Percentiles rank a stretch among this genome's conserved stretches.
These are phyloP conservation scores for Pyrus betulifolia DNA, from an alignment of 306 rosid genomes.

Conservation along the genomic window DNA sequence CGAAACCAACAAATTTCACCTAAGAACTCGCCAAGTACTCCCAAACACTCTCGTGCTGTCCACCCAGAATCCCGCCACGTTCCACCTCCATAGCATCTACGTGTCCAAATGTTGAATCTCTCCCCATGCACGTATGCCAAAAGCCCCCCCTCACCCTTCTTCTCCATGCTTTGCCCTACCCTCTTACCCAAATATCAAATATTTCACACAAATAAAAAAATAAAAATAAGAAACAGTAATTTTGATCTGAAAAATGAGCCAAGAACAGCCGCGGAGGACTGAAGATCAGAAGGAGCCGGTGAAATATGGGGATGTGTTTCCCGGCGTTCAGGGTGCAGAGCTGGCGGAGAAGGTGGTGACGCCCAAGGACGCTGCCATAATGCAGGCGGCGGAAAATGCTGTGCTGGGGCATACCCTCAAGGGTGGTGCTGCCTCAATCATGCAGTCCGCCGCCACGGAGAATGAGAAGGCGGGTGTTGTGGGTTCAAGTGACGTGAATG, in stretches of 20 bases:
- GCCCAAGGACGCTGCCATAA: slow-evolving; percentile 34
- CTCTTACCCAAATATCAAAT: background rate
- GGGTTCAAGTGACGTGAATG: slow-evolving; percentile 10
- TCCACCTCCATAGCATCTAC: background rate
- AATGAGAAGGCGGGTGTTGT: slow-evolving; percentile 36
- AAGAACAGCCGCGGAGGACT: slow-evolving; percentile 32
- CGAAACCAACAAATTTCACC: background rate
- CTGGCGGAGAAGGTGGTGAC: slow-evolving; percentile 30
- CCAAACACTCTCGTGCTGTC: background rate
- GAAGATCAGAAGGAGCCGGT: slow-evolving; percentile 6
- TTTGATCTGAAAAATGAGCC: slow-evolving; percentile 23
- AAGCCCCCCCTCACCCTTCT: background rate
- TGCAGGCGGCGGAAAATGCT: slow-evolving; percentile 41
- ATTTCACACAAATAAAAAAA: background rate
- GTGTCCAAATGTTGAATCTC: slow-evolving; percentile 12
- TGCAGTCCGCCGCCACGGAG: slow-evolving; percentile 36
- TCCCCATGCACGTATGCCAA: slow-evolving; percentile 6
- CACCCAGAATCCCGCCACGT: slow-evolving; percentile 6
- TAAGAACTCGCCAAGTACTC: background rate
- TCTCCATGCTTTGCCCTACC: background rate
- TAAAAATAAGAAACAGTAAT: background rate
- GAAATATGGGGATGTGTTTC: slow-evolving; percentile 40
- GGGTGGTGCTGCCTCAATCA: slow-evolving; percentile 34
- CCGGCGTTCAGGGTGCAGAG: slow-evolving; percentile 20
- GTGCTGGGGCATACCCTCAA: slow-evolving; percentile 27